phyloP scores from a whole-genome alignment of 2,329 filamentous ascomycete genomes.

The Lomentospora prolificans region DNA sequence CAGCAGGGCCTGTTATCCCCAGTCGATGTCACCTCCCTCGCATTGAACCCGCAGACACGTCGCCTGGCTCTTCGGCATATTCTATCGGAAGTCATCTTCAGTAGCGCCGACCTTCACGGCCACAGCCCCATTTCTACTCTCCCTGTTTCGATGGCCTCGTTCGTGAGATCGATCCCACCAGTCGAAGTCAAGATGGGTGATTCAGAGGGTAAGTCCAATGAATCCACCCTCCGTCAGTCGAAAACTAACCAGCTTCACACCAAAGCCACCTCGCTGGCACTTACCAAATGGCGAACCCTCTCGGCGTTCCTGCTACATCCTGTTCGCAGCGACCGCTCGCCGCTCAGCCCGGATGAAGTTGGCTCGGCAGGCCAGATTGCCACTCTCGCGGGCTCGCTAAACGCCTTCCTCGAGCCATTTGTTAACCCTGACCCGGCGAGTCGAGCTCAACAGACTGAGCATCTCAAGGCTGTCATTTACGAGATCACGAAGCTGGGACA shows the following conservation, averaged over 20 bases:
- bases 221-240: background rate
- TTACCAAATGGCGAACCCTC: slow-evolving; percentile 31
- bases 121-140: slow-evolving; percentile 24
- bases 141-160: slow-evolving; percentile 21
- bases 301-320: slow-evolving; percentile 32
- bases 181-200: background rate
- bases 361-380: slow-evolving; percentile 21
- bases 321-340: slow-evolving; percentile 23
- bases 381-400: slow-evolving; percentile 22
- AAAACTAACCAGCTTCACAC: slow-evolving; percentile 12
- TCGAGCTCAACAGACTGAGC: slow-evolving; percentile 23
- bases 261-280: slow-evolving; percentile 21
- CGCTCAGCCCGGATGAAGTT: slow-evolving; percentile 21
- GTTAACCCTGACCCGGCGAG: slow-evolving; percentile 16
- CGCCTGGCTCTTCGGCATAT: slow-evolving; percentile 25
- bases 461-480: slow-evolving; percentile 28
- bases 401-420: slow-evolving; percentile 24
- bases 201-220: background rate
- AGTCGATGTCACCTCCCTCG: slow-evolving; percentile 17
- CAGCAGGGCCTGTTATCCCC: background rate
- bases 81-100: slow-evolving; percentile 25
- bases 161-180: slow-evolving; percentile 20
- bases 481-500: slow-evolving; percentile 32
- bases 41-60: slow-evolving; percentile 20
- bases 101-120: slow-evolving; percentile 21